These are phyloP conservation scores for Gigaspora rosea DNA, from an alignment of 192 early-diverging fungal species.

Conservation along the genomic window DNA sequence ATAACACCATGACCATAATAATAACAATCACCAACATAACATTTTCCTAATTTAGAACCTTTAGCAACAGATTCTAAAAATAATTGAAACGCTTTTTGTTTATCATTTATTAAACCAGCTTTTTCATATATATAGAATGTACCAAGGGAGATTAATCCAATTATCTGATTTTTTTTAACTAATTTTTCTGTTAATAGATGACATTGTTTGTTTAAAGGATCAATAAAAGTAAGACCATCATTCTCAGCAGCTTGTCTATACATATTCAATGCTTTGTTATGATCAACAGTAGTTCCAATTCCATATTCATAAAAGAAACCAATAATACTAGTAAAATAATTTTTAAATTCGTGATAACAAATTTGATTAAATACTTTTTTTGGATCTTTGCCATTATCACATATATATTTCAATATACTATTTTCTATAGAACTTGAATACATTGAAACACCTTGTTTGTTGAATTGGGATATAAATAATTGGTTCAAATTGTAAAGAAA, in stretches of 20 bases:
- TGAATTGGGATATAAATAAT: neutral
- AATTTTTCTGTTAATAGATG: neutral
- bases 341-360: neutral
- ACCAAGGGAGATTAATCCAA: neutral
- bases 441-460: neutral
- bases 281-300: neutral
- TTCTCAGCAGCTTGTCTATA: neutral
- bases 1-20: slow-evolving; percentile 58
- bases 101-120: neutral
- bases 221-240: neutral
- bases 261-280: neutral
- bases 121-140: neutral
- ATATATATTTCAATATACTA: neutral
- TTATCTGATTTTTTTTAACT: neutral
- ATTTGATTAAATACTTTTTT: neutral
- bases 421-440: neutral
- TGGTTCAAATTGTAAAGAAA: neutral
- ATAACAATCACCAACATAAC: slow-evolving; percentile 61
- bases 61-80: slow-evolving; percentile 48
- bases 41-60: slow-evolving; percentile 56
- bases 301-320: neutral
- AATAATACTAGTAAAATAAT: neutral
- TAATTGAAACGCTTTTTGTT: neutral
- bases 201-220: neutral
- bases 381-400: neutral